Percentiles rank a stretch among this genome's conserved stretches.
phyloP scores from a whole-genome alignment of 306 rosid genomes.

The Pachyrhizus erosus region DNA sequence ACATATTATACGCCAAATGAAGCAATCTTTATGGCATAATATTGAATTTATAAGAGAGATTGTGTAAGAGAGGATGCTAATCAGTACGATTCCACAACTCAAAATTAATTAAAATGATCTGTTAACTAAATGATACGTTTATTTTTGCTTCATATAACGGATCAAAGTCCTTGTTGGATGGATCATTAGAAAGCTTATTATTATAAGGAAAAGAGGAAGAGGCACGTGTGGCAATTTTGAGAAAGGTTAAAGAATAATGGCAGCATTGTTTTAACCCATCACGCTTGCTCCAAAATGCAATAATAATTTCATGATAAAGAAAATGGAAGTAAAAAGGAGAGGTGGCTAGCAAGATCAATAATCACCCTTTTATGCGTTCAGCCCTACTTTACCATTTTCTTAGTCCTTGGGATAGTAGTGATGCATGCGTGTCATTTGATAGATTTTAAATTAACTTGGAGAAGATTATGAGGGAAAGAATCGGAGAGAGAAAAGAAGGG shows the following conservation, averaged over 20 bases:
- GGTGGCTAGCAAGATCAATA: slow-evolving; percentile 11
- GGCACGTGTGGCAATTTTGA: slow-evolving; percentile 10
- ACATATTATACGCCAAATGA: slow-evolving; percentile 34
- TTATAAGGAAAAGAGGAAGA: background rate
- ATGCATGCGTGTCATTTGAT: slow-evolving; percentile 14
- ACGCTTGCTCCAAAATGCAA: slow-evolving; percentile 29
- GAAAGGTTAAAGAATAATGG: slow-evolving; percentile 17
- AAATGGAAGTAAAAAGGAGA: background rate
- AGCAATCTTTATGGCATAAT: slow-evolving; percentile 23
- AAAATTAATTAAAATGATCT: background rate
- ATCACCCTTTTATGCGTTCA: slow-evolving; percentile 22
- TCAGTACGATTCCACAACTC: slow-evolving; percentile 22
- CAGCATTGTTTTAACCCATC: slow-evolving; percentile 20
- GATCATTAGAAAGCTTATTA: slow-evolving; percentile 40
- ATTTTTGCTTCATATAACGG: slow-evolving; percentile 16
- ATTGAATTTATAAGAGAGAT: background rate
- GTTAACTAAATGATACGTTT: background rate
- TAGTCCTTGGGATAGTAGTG: background rate
- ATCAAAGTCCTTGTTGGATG: slow-evolving; percentile 38
- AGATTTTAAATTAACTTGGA: slow-evolving; percentile 21
- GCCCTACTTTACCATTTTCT: slow-evolving; percentile 20
- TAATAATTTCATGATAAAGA: slow-evolving; percentile 35
- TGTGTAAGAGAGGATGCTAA: background rate
- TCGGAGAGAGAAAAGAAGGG: background rate
- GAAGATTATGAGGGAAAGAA: slow-evolving; percentile 32